A percentile compares a stretch with the other conserved stretches of the same genome.
Evolutionary conservation across 164 flowering plant species (phyloP).

Genomic region (Tinospora cordifolia): DNA sequence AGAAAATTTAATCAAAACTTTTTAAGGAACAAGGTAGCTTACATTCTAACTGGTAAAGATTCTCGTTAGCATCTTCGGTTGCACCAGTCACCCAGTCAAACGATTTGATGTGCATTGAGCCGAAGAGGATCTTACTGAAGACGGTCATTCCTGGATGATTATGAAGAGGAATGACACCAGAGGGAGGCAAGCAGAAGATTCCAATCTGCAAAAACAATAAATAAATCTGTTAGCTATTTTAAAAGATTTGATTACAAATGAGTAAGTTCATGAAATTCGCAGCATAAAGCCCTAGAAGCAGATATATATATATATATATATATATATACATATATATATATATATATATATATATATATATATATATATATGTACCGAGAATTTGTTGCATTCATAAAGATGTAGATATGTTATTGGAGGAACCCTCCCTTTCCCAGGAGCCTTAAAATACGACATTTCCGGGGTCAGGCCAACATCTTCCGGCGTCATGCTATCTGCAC

Average conservation of each 20-base stretch:
- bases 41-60: slow-evolving; percentile 15
- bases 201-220: slow-evolving; percentile 47
- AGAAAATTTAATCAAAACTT: not conserved
- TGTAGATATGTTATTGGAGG: slow-evolving; percentile 49
- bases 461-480: slow-evolving; percentile 47
- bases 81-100: slow-evolving; percentile 57
- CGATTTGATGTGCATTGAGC: slow-evolving; percentile 80
- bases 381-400: slow-evolving; percentile 38
- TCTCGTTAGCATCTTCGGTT: slow-evolving; percentile 10
- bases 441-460: slow-evolving; percentile 35
- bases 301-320: no score
- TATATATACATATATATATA: no score
- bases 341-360: no score
- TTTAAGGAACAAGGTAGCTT: slow-evolving; percentile 7
- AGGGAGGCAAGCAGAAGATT: slow-evolving; percentile 77
- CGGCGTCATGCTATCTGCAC: slow-evolving; percentile 40
- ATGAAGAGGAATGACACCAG: slow-evolving; percentile 72
- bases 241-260: not conserved
- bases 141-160: slow-evolving; percentile 95
- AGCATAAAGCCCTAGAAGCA: not conserved
- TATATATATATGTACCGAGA: no score
- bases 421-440: not conserved
- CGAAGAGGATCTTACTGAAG: slow-evolving; percentile 75
- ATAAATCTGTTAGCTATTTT: no score
- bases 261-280: not conserved